Conservation (phyloP, 2,329 filamentous ascomycete species). For the Aspergillus sp. region DNA sequence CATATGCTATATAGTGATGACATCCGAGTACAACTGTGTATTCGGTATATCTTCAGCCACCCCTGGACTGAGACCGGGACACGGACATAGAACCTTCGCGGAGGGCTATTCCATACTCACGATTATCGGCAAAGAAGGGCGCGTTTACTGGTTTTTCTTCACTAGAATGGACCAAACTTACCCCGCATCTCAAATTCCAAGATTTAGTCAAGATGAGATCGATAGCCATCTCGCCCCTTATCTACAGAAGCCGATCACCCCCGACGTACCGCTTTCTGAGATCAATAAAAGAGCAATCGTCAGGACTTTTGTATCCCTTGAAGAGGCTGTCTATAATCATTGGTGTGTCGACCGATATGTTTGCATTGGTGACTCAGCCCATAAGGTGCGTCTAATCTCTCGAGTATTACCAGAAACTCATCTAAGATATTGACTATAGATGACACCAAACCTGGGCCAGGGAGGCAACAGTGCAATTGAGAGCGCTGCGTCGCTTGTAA, state of each 20-base stretch:
- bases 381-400: conserved; percentile 6
- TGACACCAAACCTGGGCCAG: no score
- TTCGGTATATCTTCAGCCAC: no score
- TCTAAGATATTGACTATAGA: no score
- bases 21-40: conserved; percentile 17
- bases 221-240: background rate
- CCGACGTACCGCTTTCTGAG: no score
- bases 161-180: conserved; percentile 7
- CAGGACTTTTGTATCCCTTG: conserved; percentile 6
- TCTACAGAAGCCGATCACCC: background rate
- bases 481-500: no score
- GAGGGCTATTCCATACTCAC: conserved; percentile 3
- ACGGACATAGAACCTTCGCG: conserved; percentile 7
- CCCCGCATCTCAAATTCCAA: conserved; percentile 1
- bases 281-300: no score
- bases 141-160: conserved; percentile 18
- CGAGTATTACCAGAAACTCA: no score
- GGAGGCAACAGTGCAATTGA: no score
- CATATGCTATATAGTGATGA: conserved; percentile 1
- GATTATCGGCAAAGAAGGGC: conserved; percentile 9
- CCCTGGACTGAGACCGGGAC: no score
- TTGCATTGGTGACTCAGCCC: conserved; percentile 13
- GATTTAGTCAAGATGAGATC: conserved; percentile 4
- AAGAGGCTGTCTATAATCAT: conserved; percentile 9
- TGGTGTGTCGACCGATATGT: conserved; percentile 12